These are phyloP conservation scores for Syzygium grande DNA, from an alignment of 345 rosid species.

Conservation along the genomic window DNA sequence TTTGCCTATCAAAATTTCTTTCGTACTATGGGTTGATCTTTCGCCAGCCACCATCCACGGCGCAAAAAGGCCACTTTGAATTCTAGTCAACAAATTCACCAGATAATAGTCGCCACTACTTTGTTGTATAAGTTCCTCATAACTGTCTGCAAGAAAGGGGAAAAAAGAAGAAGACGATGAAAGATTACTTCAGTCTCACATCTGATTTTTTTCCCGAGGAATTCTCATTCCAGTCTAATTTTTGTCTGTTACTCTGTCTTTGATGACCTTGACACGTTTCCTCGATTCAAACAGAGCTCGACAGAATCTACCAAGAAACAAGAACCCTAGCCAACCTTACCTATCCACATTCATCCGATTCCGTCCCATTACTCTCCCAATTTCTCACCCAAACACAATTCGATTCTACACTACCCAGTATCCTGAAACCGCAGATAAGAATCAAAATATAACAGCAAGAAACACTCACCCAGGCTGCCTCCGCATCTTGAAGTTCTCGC, in stretches of 20 bases:
- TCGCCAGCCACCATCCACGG: not conserved
- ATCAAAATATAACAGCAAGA: not conserved
- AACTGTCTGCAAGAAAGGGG: not conserved
- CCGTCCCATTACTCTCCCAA: not conserved
- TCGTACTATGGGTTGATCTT: not conserved
- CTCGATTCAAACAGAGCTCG: not conserved
- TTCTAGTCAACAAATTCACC: not conserved
- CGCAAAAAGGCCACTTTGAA: not conserved
- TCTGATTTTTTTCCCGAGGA: not conserved
- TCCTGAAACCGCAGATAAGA: not conserved
- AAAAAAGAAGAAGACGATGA: not conserved
- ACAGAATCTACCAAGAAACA: not conserved
- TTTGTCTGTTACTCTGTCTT: not conserved
- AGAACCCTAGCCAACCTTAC: not conserved
- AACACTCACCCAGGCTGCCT: conserved; percentile 75
- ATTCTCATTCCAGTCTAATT: not conserved
- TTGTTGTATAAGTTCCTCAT: not conserved
- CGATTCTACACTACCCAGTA: not conserved
- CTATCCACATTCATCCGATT: not conserved
- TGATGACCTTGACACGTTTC: not conserved
- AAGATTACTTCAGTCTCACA: not conserved
- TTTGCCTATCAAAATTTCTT: not conserved
- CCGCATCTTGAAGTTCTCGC: conserved; percentile 69
- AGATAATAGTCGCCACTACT: not conserved
- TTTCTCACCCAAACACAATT: not conserved